Base-by-base conservation (phyloP, 192 early-diverging fungal genomes). In the Linnemannia zychae region DNA sequence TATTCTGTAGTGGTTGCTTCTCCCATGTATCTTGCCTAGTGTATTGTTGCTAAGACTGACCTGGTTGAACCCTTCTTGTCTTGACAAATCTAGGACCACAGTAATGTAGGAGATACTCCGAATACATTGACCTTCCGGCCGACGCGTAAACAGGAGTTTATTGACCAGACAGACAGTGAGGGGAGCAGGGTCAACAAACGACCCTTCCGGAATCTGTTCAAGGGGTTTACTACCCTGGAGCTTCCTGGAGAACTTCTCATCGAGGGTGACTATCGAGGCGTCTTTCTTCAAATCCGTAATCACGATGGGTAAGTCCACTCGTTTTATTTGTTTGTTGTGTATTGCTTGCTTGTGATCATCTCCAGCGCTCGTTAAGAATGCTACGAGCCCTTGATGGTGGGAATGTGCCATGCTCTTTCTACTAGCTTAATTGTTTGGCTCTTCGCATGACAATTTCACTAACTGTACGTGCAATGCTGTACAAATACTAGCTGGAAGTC, bases 251-350 rank as follows among this genome's bases (percentile, higher is more conserved):
- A 85, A 50, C 60, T 85, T 13, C 28, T 79, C 36, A 48, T 85
- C 9, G 77, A 79, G 22, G 83, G 73, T n/a, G 74, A 79, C 20
- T 79, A 40, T 46, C 74, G 66, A 13, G 47, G 57, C 12, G 83
- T 85, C 36, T 79, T 52, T 79, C 28, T 85, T 16, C 83, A 85
- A 44, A 79, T 85, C 63, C 73, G 83, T 5, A 85, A 85, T 34
- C 50, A 72, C 13, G 83, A 79, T 38, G 83, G 73, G 83, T 85
- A 79, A 68, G 74, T 33, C 22, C 17, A 12, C 17, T 0, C 5
- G 40, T 44, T 9, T 44, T 44, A 44, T 44, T 20, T 16, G 40
- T 46, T 67, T 15, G 15, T 33, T 33, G n/a, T n/a, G n/a, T n/a
- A n/a, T n/a, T n/a, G n/a, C n/a, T n/a, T n/a, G n/a, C n/a, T n/a